A percentile compares a stretch with the other conserved stretches of the same genome.
These are phyloP conservation scores for Yarrowia galli DNA, from an alignment of 1,139 yeast species.

Conservation along the genomic window DNA sequence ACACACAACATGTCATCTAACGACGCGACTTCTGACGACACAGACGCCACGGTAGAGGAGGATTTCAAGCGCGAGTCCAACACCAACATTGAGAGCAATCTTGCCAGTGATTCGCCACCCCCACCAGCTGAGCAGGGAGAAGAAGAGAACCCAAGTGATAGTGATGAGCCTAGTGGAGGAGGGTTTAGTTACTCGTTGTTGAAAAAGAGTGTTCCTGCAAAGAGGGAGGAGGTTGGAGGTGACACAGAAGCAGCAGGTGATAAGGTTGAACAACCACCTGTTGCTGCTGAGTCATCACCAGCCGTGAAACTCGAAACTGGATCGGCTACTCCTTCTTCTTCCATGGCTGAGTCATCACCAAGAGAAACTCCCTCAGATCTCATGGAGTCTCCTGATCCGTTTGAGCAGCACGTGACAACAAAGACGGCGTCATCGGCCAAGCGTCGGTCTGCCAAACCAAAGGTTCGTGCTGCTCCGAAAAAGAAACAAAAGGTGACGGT, in stretches of 20 bases:
- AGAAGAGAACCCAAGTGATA: not conserved
- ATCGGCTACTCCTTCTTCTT: not conserved
- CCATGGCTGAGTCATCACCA: not conserved
- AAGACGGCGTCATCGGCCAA: not conserved
- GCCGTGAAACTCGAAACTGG: not conserved
- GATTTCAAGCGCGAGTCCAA: slow-evolving; percentile 23
- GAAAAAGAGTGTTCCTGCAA: not conserved
- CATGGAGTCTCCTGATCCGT: slow-evolving; percentile 22
- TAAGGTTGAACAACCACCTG: no score
- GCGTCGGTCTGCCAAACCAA: no score
- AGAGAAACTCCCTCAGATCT: slow-evolving; percentile 9
- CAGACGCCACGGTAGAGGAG: slow-evolving; percentile 36
- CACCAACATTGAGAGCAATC: not conserved
- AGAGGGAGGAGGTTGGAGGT: no score
- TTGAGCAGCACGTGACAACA: not conserved
- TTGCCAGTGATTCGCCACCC: not conserved
- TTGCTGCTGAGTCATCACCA: not conserved
- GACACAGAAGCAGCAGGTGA: no score
- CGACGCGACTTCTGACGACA: slow-evolving; percentile 37
- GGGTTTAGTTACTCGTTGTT: slow-evolving; percentile 7
- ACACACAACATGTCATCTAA: slow-evolving; percentile 25
- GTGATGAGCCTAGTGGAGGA: slow-evolving; percentile 8
- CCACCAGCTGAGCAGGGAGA: not conserved
- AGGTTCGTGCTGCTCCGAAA: no score
- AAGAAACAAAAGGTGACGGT: slow-evolving; percentile 1